Evolutionary conservation across 495 filamentous ascomycete species (phyloP).

Genomic region (Penicillium riverlandense): DNA sequence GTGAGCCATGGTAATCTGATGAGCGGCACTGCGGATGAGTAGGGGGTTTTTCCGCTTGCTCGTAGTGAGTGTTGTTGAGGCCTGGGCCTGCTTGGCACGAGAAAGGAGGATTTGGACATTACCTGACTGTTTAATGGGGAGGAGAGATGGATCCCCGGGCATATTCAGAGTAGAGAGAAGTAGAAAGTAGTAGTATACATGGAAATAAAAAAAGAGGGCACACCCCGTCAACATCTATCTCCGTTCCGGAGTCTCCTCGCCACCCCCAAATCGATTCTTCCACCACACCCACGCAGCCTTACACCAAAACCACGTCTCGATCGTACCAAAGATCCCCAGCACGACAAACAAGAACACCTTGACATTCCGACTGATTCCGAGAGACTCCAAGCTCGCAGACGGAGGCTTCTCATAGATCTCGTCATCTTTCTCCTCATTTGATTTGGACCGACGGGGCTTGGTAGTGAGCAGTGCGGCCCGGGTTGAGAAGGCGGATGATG

Average conservation of each 20-base stretch:
- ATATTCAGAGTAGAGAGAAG: too few relatives aligned
- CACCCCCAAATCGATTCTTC: conserved; percentile 1
- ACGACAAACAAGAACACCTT: conserved; percentile 11
- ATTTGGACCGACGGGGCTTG: not conserved
- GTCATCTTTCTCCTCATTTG: not conserved
- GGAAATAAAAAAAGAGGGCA: too few relatives aligned
- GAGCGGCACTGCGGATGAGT: too few relatives aligned
- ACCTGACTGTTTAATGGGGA: too few relatives aligned
- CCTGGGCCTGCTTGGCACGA: too few relatives aligned
- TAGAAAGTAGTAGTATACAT: too few relatives aligned
- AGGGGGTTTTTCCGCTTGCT: too few relatives aligned
- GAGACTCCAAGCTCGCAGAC: conserved; percentile 4
- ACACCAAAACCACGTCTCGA: conserved; percentile 70
- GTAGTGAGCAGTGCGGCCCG: not conserved
- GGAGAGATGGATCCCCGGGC: too few relatives aligned
- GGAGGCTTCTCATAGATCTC: not conserved
- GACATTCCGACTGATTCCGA: conserved; percentile 11
- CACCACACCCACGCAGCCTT: conserved; percentile 55
- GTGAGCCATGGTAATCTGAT: too few relatives aligned
- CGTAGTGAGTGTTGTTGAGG: too few relatives aligned
- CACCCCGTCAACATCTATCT: not conserved
- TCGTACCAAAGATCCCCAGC: conserved; percentile 16
- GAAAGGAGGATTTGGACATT: too few relatives aligned
- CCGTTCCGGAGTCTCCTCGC: not conserved
- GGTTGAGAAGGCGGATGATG: not conserved